Base-by-base conservation (phyloP, 164 flowering plant genomes). In the Vitis amurensis region DNA sequence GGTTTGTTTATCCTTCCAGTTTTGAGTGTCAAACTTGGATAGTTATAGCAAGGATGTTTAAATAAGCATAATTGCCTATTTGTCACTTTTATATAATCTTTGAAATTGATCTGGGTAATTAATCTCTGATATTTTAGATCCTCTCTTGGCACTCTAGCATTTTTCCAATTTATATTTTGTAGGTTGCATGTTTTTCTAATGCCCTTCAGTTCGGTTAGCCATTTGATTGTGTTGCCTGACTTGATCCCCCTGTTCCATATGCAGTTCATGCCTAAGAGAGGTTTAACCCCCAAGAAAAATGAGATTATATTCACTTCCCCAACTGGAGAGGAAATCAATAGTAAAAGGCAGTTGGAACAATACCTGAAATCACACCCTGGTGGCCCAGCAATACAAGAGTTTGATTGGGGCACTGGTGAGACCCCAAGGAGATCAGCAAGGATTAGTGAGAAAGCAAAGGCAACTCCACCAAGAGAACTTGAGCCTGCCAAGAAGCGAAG, bases 341-440 rank as follows among this genome's bases (percentile, higher is more conserved):
- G 37, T 74, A 73, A 56, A 58, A 84, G 60, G 55, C 78, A 75
- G 66, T 53, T 84, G 79, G 85, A 82, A 16, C 82, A 82, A 73
- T 84, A 82, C 75, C 72, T 83, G 66, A 83, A 81, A 62, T 74
- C 83, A 19, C 76, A 81, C 59, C 80, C 87, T 47, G 85, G 83
- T 59, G 77, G 77, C 59, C 87, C 87, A 15, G 69, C 79, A 31
- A 53, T 70, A 29, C 69, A 82, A 11, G 80, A 80, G 53, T 84
- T 84, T 59, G 87, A 84, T 37, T 84, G 87, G 87, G 80, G 85
- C 31, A 83, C 81, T 50, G 84, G 86, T 44, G 81, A 81, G 70
- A 83, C 83, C 4, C 86, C 86, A 16, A 73, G 86, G 78, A 76
- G 86, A 65, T 83, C 86, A 47, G 74, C 78, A 53, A 74, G 86